phyloP scores from a whole-genome alignment of 202 grass and related monocot species.

The Setaria viridis region DNA sequence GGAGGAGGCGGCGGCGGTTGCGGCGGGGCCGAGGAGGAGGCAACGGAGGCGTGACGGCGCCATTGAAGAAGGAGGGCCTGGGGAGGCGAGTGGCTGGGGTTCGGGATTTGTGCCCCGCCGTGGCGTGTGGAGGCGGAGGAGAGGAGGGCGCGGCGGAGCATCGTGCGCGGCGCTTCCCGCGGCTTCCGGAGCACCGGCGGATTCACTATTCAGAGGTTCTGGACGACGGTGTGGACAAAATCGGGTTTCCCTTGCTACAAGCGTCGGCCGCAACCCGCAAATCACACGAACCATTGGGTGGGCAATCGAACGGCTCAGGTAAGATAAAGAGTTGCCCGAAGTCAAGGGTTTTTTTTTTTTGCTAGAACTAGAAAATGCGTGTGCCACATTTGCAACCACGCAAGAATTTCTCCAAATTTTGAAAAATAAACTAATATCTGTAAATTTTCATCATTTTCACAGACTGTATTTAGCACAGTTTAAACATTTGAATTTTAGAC shows the following conservation, averaged over 20 bases:
- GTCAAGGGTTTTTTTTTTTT: too few relatives aligned
- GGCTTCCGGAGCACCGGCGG: background rate
- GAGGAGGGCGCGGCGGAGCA: constrained; percentile 42
- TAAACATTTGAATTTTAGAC: too few relatives aligned
- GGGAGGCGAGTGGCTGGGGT: background rate
- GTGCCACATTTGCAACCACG: too few relatives aligned
- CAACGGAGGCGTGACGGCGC: constrained; percentile 18
- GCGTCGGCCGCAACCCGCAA: background rate
- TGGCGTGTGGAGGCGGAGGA: background rate
- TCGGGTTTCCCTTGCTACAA: background rate
- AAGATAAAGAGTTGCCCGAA: background rate
- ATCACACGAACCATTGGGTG: background rate
- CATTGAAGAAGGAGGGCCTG: constrained; percentile 12
- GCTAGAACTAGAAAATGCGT: too few relatives aligned
- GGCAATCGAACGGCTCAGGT: background rate
- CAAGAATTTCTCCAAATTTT: too few relatives aligned
- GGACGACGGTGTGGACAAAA: background rate
- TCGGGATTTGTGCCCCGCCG: background rate
- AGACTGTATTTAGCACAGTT: background rate
- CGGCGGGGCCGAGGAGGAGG: background rate
- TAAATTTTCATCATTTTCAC: background rate
- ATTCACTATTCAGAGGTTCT: constrained; percentile 1
- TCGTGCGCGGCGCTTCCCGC: background rate
- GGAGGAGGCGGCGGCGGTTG: background rate
- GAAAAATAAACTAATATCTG: background rate